Base-by-base conservation (phyloP, 768 basidiomycete genomes). In the Fomitopsis pulvina region DNA sequence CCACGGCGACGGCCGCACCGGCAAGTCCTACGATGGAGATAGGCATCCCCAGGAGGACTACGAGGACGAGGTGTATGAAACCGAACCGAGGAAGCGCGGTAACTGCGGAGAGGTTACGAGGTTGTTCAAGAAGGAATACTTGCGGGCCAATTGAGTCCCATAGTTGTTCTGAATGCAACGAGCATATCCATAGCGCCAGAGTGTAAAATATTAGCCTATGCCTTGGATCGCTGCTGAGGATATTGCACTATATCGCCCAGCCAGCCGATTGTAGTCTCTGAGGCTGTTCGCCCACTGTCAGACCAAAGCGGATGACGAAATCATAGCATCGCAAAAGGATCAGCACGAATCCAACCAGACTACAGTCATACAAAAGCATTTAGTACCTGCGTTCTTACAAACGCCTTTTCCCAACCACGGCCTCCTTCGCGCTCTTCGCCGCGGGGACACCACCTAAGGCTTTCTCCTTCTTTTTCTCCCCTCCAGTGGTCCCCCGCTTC, bases 381-480 rank as follows among this genome's bases (percentile, higher is more conserved):
- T n/a, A 41, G 18, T 21, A 26, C 8, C 4, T 9, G 24, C 20
- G 24, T 22, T 9, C 45, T 48, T 25, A 48, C 3, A 26, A 25
- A 14, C 32, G 37, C 62, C 77, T 81, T 60, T 71, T 81, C 30
- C 81, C 81, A 30, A 82, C 63, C 47, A 83, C 53, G 38, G 63
- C 65, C 52, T 72, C 69, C 69, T 85, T 85, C 30, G 74, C 75
- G 50, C 75, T 79, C 64, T 75, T 78, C 25, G 68, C 66, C 9
- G 67, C 52, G 22, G 48, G 67, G 53, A 67, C 63, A 18, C 66
- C 57, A 51, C 65, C 63, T 34, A 66, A 50, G 9, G 69, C 52
- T 53, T 67, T 72, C 45, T 68, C 73, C 65, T 81, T 84, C 67
- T 86, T 86, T 70, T 77, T 81, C 63, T 77, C 77, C 2, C 48